Conservation (phyloP, 2,329 filamentous ascomycete genomes). For the Nannizziopsis barbatae region DNA sequence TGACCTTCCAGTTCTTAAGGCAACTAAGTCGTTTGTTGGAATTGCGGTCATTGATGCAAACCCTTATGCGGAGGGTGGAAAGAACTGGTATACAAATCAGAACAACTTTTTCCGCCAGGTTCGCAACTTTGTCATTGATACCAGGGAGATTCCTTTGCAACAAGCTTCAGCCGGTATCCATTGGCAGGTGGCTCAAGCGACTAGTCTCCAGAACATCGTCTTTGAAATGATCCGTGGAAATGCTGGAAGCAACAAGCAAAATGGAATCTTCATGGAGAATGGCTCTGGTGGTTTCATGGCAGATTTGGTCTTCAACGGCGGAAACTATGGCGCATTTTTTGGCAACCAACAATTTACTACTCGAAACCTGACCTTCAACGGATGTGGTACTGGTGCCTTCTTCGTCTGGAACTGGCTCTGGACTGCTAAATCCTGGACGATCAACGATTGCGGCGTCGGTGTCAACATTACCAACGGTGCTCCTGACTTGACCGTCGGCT, state of each 20-base stretch:
- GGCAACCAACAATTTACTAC: constrained; percentile 83
- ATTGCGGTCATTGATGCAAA: constrained; percentile 85
- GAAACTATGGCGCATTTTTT: constrained; percentile 64
- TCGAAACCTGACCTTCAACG: constrained; percentile 70
- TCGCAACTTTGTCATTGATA: constrained; percentile 70
- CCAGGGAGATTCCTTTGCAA: constrained; percentile 45
- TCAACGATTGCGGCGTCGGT: constrained; percentile 64
- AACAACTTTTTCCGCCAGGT: constrained; percentile 75
- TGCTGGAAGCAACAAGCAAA: constrained; percentile 54
- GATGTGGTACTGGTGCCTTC: constrained; percentile 70
- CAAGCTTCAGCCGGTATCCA: constrained; percentile 59
- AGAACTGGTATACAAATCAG: constrained; percentile 70
- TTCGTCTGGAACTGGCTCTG: constrained; percentile 92
- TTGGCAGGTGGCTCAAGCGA: constrained; percentile 79
- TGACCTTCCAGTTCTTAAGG: constrained; percentile 63
- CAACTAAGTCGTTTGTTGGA: constrained; percentile 58
- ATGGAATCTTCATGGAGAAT: constrained; percentile 76
- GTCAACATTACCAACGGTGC: constrained; percentile 64
- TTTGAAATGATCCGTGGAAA: constrained; percentile 66
- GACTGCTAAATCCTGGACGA: constrained; percentile 63
- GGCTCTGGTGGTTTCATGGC: constrained; percentile 75
- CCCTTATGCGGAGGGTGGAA: constrained; percentile 59
- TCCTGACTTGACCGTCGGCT: constrained; percentile 65
- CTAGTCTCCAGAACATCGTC: constrained; percentile 66
- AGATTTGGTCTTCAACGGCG: constrained; percentile 74